Evolutionary conservation across 345 rosid species (phyloP).

Genomic region (Rubroshorea leprosula): DNA sequence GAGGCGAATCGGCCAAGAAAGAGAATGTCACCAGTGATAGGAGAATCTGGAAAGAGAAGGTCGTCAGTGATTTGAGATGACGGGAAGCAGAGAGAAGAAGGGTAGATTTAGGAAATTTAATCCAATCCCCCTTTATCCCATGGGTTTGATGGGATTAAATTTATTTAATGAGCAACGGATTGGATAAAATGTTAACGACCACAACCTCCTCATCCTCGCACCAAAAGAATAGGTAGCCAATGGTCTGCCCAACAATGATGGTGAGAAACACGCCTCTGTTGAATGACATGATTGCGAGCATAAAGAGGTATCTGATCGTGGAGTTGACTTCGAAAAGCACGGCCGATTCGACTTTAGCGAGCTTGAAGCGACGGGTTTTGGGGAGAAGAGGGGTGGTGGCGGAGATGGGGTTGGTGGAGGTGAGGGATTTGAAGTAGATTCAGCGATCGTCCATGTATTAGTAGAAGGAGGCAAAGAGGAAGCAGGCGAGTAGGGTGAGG

Average conservation of each 20-base stretch:
- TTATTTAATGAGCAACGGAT: too few species aligned
- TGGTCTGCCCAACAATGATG: slow-evolving; percentile 47
- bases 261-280: too few species aligned
- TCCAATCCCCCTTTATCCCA: too few species aligned
- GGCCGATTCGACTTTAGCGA: slow-evolving; percentile 31
- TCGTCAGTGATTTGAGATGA: too few species aligned
- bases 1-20: too few species aligned
- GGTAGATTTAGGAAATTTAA: too few species aligned
- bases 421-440: too few species aligned
- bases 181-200: slow-evolving; percentile 31
- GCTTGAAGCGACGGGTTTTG: slow-evolving; percentile 13
- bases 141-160: too few species aligned
- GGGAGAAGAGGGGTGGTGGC: slow-evolving; percentile 35
- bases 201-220: slow-evolving; percentile 29
- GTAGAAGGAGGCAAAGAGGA: slow-evolving; percentile 48
- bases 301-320: slow-evolving; percentile 62
- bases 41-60: too few species aligned
- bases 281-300: slow-evolving; percentile 80
- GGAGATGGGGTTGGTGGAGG: too few species aligned
- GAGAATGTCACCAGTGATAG: too few species aligned
- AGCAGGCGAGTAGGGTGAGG: slow-evolving; percentile 59
- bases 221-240: slow-evolving; percentile 54
- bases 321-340: slow-evolving; percentile 54
- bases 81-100: too few species aligned
- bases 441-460: slow-evolving; percentile 59